Base-by-base conservation (phyloP, 129 eudicot species). In the Pseudognaphalium luteoalbum region DNA sequence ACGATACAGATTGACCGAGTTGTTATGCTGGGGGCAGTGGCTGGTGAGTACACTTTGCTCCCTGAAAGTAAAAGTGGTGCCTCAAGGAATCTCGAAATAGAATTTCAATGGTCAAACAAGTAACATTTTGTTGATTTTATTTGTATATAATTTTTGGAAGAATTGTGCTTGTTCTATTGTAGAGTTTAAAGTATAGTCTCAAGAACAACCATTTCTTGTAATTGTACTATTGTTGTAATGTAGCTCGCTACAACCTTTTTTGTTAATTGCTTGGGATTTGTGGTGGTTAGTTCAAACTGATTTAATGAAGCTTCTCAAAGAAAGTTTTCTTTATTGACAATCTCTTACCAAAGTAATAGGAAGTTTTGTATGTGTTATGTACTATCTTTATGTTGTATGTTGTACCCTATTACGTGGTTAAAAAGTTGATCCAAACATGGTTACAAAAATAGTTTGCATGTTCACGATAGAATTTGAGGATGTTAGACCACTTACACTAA, bases 31-130 rank as follows among this genome's bases (percentile, higher is more conserved):
- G 99, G 99, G 76, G 94, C 89, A 54, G 99, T 90, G 75, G 91
- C 99, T 0, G 99, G 97, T 10, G 99, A 95, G 83, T 95, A 95
- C 80, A 83, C 93, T 28, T 76, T 95, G 76, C 86, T 95, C 71
- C 99, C 99, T 3, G 94, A 95, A 72, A 95, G 99, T 96, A 95
- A 95, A 86, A 95, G 89, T 47, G 99, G 99, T 25, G 90, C 96
- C 58, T 87, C 96, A 54, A 88, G 99, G 77, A 95, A 88, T 80
- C 84, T 95, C 14, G 99, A 91, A 85, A 95, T 95, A 62, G 99
- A 95, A 81, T 95, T 91, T 78, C 97, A 95, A 70, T 95, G 99
- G 99, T 87, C 99, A 71, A 91, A 95, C 86, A 87, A 91, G 81
- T 82, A 82, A 75, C 33, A 29, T 80, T 68, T 50, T 44, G n/a